These are phyloP conservation scores for Lotmaria passim DNA, from an alignment of 208 protist genomes.

Conservation along the genomic window DNA sequence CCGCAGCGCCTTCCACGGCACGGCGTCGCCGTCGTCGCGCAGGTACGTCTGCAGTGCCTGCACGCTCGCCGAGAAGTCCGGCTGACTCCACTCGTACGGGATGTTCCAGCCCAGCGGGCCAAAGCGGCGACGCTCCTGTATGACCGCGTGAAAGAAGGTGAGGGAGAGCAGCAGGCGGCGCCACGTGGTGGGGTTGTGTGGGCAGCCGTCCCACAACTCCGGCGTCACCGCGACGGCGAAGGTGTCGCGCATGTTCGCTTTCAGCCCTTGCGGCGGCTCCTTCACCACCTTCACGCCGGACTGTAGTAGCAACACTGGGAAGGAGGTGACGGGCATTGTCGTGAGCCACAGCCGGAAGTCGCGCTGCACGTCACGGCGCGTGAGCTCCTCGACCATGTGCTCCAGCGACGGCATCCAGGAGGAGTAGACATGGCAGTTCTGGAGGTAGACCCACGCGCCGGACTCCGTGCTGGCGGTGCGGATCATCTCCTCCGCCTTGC, in stretches of 20 bases:
- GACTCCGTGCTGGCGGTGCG: constrained; percentile 58
- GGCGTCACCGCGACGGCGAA: constrained; percentile 73
- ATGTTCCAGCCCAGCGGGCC: constrained; percentile 96
- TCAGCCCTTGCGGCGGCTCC: constrained; percentile 96
- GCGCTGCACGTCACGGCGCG: constrained; percentile 73
- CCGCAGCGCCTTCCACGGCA: constrained; percentile 88
- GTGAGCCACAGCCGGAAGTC: constrained; percentile 97
- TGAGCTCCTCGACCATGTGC: constrained; percentile 87
- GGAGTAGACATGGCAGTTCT: constrained; percentile 96
- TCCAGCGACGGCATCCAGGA: constrained; percentile 96
- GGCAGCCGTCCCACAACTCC: constrained; percentile 84
- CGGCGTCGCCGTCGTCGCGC: constrained; percentile 44
- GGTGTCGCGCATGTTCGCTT: constrained; percentile 93
- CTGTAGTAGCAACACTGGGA: constrained; percentile 96
- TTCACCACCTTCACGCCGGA: constrained; percentile 97
- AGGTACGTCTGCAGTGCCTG: constrained; percentile 85
- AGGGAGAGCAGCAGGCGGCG: constrained; percentile 95
- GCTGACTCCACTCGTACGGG: constrained; percentile 95
- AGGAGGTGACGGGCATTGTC: constrained; percentile 92
- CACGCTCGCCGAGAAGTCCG: constrained; percentile 90
- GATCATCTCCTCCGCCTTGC: constrained; percentile 93
- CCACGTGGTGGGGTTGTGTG: constrained; percentile 86
- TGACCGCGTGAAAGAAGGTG: constrained; percentile 94
- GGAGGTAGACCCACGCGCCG: constrained; percentile 95
- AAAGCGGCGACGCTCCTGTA: constrained; percentile 95